Evolutionary conservation across 805 yeast genomes (phyloP).

Genomic region (Kregervanrija pseudodelftensis): DNA sequence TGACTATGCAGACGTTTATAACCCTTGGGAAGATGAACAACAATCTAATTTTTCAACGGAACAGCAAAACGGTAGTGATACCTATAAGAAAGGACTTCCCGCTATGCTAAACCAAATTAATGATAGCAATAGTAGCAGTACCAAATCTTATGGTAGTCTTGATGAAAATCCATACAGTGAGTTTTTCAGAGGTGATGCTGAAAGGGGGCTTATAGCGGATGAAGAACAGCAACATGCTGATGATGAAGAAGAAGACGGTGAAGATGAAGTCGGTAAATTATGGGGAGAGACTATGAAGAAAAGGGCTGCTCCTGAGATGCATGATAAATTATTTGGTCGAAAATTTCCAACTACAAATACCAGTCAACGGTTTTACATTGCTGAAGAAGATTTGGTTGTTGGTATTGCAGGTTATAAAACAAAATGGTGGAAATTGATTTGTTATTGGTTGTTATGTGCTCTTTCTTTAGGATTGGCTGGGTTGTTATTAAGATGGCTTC

Average conservation of each 20-base stretch:
- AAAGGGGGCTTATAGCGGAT: conserved; percentile 10
- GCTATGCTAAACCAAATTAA: conserved; percentile 12
- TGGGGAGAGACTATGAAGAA: conserved; percentile 9
- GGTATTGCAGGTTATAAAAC: conserved; percentile 87
- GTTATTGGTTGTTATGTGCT: conserved; percentile 50
- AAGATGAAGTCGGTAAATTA: conserved; percentile 5
- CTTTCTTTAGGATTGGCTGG: conserved; percentile 67
- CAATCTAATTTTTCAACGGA: not conserved
- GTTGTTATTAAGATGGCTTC: conserved; percentile 78
- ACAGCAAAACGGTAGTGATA: not conserved
- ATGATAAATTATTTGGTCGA: conserved; percentile 37
- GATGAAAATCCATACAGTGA: conserved; percentile 12
- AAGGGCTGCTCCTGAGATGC: conserved; percentile 25
- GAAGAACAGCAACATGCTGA: conserved; percentile 9
- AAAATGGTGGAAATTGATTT: conserved; percentile 34
- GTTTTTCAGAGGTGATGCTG: conserved; percentile 12
- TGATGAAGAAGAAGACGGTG: conserved; percentile 19
- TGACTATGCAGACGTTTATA: conserved; percentile 20
- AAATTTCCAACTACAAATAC: conserved; percentile 34
- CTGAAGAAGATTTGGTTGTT: conserved; percentile 91
- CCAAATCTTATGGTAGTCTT: conserved; percentile 7
- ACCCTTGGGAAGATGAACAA: no score
- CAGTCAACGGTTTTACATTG: conserved; percentile 80
- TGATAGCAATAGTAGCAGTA: conserved; percentile 11
- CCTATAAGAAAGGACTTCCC: not conserved